phyloP scores from a whole-genome alignment of 192 early-diverging fungal species.

The Coemansia sp. region DNA sequence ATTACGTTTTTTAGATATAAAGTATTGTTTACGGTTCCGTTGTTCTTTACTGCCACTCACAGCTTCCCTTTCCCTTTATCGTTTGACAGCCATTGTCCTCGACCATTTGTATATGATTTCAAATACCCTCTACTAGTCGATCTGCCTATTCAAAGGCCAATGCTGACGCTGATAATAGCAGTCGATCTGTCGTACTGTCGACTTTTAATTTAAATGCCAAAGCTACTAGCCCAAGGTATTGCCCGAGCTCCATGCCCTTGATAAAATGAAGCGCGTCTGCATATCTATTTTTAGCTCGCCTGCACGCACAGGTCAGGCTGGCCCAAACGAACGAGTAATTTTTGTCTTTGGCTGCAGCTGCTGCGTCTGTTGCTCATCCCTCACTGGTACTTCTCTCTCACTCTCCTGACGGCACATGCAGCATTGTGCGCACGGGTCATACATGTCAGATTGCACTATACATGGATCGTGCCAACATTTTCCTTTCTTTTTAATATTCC shows the following conservation, averaged over 20 bases:
- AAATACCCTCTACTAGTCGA: too few species aligned
- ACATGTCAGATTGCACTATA: neutral
- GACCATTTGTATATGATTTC: neutral
- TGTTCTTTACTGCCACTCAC: neutral
- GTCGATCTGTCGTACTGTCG: neutral
- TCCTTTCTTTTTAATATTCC: neutral
- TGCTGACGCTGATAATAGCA: neutral
- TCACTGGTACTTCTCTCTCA: neutral
- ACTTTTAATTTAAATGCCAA: neutral
- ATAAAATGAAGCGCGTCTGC: neutral
- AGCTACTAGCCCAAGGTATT: neutral
- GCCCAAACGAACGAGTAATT: neutral
- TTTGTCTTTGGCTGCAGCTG: neutral
- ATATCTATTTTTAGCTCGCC: neutral
- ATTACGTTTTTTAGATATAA: neutral
- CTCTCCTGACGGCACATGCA: neutral
- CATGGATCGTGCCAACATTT: neutral
- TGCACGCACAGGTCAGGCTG: conserved; percentile 1
- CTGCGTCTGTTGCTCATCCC: neutral
- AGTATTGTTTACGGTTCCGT: conserved; percentile 1
- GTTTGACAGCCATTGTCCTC: neutral
- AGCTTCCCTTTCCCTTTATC: neutral
- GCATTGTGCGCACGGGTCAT: neutral
- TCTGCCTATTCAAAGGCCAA: too few species aligned
- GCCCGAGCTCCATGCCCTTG: neutral